Conservation (phyloP, 2,329 filamentous ascomycete genomes). For the Cadophora luteo-olivacea region DNA sequence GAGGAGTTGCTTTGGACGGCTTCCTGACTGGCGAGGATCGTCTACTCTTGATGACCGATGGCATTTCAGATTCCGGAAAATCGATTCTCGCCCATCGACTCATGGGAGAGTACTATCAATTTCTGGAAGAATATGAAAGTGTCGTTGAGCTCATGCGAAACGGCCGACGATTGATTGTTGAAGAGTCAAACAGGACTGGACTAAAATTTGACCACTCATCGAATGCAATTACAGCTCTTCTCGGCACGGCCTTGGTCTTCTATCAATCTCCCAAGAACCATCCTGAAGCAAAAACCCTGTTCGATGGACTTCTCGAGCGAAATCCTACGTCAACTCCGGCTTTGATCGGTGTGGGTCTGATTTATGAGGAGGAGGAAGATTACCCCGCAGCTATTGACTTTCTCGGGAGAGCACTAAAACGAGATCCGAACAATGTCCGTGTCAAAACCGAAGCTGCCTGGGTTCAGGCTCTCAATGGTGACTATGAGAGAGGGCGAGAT, state of each 20-base stretch:
- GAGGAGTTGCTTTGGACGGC: slow-evolving; percentile 57
- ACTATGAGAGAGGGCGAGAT: slow-evolving; percentile 70
- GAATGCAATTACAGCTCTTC: slow-evolving; percentile 76
- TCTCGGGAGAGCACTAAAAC: slow-evolving; percentile 74
- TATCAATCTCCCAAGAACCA: slow-evolving; percentile 92
- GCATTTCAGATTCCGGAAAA: slow-evolving; percentile 64
- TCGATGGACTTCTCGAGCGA: slow-evolving; percentile 79
- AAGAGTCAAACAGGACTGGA: slow-evolving; percentile 71
- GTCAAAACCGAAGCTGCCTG: slow-evolving; percentile 89
- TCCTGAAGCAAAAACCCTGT: slow-evolving; percentile 83
- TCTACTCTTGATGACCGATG: slow-evolving; percentile 80
- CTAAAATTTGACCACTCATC: slow-evolving; percentile 71
- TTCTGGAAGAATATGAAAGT: slow-evolving; percentile 83
- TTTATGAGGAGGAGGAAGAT: slow-evolving; percentile 92
- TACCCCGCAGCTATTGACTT: slow-evolving; percentile 84
- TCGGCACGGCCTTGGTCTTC: slow-evolving; percentile 88
- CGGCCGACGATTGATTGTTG: slow-evolving; percentile 66
- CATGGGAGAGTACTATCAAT: slow-evolving; percentile 82
- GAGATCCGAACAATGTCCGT: slow-evolving; percentile 76
- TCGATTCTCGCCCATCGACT: slow-evolving; percentile 86
- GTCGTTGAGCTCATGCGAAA: slow-evolving; percentile 81
- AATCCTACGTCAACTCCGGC: slow-evolving; percentile 80
- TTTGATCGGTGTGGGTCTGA: slow-evolving; percentile 87
- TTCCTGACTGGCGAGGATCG: slow-evolving; percentile 78
- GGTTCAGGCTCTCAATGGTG: slow-evolving; percentile 85